Evolutionary conservation across 139 green algal species (phyloP), one percentile per base, ranked within the genome.

Genomic region (Haematococcus sp.): DNA sequence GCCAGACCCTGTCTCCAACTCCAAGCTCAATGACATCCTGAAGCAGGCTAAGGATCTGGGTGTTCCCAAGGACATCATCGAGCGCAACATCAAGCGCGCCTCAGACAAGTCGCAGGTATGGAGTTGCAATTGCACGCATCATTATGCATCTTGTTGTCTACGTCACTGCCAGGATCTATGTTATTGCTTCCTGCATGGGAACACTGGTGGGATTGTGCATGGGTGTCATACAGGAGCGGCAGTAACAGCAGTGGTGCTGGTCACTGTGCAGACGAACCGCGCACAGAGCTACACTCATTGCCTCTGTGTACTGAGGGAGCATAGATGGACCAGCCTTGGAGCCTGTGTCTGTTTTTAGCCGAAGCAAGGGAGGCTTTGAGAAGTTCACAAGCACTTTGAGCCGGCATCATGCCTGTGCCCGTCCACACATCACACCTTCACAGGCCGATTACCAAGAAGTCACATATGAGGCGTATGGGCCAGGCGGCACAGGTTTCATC

Each of bases 81-180:
- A 98, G 15, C 86, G 94, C 46, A 98, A 98, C 85, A 84, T 97
- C 35, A 95, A 94, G 63, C 83, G 80, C 28, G 93, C 94, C 0
- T 79, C 81, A 1, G 94, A 98, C 55, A 89, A 87, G 28, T 88
- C 85, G 27, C 86, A 93, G 73, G 78, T 72, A 34, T 72, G 40
- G 44, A n/a, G n/a, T n/a, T n/a, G n/a, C n/a, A n/a, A n/a, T 56
- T 56, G 46, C 15, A 56, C 46, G 46, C 46, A n/a, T 15, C 17
- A 17, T 15, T 56, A 56, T n/a, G 25, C 17, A 13, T 23, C 19
- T 66, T 31, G n/a, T 15, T 66, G 58, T 66, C 58, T 66, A 23
- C 15, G 46, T 55, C 46, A 15, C 46, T 55, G 46, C 46, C 15
- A 55, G 46, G 15, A 55, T 17, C 15, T 17, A 55, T 55, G 46